phyloP scores from a whole-genome alignment of 2,329 filamentous ascomycete genomes.

The Diplodia corticola region DNA sequence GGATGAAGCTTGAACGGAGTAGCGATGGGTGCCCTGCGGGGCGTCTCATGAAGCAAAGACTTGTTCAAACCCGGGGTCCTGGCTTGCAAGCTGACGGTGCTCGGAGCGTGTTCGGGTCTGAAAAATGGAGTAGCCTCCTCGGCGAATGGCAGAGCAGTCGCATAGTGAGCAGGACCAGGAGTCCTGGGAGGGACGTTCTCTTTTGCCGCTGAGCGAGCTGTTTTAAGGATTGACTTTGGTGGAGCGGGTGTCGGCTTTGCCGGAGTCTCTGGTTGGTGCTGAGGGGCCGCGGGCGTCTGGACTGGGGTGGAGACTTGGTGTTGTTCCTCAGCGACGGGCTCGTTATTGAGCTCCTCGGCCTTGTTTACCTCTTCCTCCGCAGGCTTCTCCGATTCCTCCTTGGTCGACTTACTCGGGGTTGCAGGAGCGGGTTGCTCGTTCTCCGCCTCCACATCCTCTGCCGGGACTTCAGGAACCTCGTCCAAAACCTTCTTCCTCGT shows the following conservation, averaged over 20 bases:
- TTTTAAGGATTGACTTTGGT: background rate
- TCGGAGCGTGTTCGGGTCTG: background rate
- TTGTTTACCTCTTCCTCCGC: background rate
- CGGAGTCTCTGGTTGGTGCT: background rate
- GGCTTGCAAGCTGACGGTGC: constrained; percentile 11
- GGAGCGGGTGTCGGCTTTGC: background rate
- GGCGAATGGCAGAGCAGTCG: constrained; percentile 6
- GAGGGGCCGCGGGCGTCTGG: background rate
- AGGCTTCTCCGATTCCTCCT: background rate
- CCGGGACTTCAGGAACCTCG: background rate
- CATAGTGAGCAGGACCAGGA: constrained; percentile 3
- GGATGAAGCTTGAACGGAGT: constrained; percentile 23
- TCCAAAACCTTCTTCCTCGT: background rate
- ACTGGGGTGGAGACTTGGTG: background rate
- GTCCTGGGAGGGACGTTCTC: constrained; percentile 11
- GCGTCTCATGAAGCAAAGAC: constrained; percentile 21
- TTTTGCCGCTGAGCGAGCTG: background rate
- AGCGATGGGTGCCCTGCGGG: constrained; percentile 16
- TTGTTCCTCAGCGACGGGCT: background rate
- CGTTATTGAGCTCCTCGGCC: background rate
- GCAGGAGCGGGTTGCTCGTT: background rate
- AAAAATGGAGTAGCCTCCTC: constrained; percentile 19
- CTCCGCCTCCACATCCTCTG: background rate
- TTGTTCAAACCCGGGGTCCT: constrained; percentile 15
- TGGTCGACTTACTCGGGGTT: background rate